Percentiles rank a stretch among this genome's conserved stretches.
Conservation (phyloP, 768 basidiomycete genomes). For the Naganishia randhawae region DNA sequence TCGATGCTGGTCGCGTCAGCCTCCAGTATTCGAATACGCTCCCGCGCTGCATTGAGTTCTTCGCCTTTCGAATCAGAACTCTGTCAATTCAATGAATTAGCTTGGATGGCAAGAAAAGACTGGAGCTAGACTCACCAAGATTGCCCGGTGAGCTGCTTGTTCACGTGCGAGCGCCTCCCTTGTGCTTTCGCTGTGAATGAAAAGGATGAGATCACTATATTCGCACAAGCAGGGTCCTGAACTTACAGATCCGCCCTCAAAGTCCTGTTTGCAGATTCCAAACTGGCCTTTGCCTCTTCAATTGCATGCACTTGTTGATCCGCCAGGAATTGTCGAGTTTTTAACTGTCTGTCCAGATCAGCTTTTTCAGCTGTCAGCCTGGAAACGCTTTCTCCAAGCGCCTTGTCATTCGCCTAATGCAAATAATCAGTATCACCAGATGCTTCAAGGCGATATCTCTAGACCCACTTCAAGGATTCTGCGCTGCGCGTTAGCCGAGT, state of each 20-base stretch:
- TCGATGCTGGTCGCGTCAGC: neutral
- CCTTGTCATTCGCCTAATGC: conserved; percentile 15
- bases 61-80: neutral
- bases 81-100: neutral
- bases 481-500: conserved; percentile 22
- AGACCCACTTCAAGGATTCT: conserved; percentile 12
- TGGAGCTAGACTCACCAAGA: neutral
- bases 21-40: conserved; percentile 1
- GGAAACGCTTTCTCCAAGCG: conserved; percentile 1
- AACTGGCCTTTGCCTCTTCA: conserved; percentile 16
- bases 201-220: neutral
- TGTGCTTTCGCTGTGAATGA: conserved; percentile 19
- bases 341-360: conserved; percentile 12
- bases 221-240: too few relatives aligned
- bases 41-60: conserved; percentile 3
- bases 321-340: conserved; percentile 19
- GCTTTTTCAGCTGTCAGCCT: conserved; percentile 24
- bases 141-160: conserved; percentile 16
- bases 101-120: neutral
- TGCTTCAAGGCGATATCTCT: neutral
- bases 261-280: conserved; percentile 6
- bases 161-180: conserved; percentile 13
- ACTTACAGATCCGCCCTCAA: conserved; percentile 22
- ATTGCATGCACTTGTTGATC: conserved; percentile 22
- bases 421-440: neutral